Evolutionary conservation across 225 moss, liverwort and hornwort genomes (phyloP), one percentile per base, ranked within the genome.

Genomic region (Polytrichum formosum): DNA sequence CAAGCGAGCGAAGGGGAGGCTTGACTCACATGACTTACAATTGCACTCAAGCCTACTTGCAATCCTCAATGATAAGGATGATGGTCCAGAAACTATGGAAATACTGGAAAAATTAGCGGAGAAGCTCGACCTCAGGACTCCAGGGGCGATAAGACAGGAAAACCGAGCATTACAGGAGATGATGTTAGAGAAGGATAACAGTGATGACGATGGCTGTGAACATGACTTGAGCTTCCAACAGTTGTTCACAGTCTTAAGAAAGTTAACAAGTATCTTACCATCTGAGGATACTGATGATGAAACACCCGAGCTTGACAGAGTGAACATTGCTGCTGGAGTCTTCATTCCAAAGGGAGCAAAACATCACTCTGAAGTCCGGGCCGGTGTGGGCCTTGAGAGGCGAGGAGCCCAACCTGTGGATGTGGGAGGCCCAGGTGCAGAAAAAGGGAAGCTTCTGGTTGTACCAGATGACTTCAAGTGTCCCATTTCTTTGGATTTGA

Each of bases 391-490:
- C 17, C 66, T 66, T 37, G 74, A 77, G 72, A 68, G 53, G 54
- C 69, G 67, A 72, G 20, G 65, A 53, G 63, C 72, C 8, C 66
- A 80, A 61, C 78, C 56, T 27, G 58, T 76, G 53, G 78, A 83
- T 35, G 69, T 75, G 6, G 84, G 75, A 70, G 61, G 69, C 16
- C 37, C 73, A 21, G 64, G 22, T 65, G 65, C 61, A 64, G 76
- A 73, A 22, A 75, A 69, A 73, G 31, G 20, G 26, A 80, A 71
- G 26, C 35, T 13, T 27, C 79, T 81, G 68, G 13, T 29, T 37
- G 55, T 83, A 53, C 90, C 85, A 27, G 85, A 91, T 65, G 90
- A 88, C 30, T 91, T 88, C 71, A 88, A 85, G 55, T 91, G 88
- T 68, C 90, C 83, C 10, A 85, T 89, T 64, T 91, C 91, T 18